Evolutionary conservation across 257 asterid species (phyloP), one percentile per base, ranked within the genome.

Genomic region (Forsythia suspensa): DNA sequence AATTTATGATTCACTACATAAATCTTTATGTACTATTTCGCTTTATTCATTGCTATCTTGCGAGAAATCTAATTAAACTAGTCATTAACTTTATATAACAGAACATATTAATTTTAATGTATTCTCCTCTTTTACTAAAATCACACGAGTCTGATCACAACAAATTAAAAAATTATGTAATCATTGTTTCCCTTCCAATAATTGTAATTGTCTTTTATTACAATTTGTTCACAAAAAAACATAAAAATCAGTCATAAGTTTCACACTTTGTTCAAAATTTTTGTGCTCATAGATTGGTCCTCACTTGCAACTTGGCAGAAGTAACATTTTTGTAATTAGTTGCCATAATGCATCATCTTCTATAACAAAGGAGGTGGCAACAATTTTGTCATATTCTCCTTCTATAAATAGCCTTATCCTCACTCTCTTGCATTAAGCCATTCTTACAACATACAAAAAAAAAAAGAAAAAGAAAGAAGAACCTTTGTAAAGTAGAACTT

Each of bases 341-440:
- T 63, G 73, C 76, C 44, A 16, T 43, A 51, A 42, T 43, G 12
- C 20, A 42, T 11, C 20, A 42, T 42, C 80, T 71, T 75, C 76
- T 71, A 72, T 76, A 43, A 76, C 24, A 65, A 34, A 84, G 69
- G 76, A 78, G 78, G 63, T 76, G 12, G 59, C 74, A 70, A 4
- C 13, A 34, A 51, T 24, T 7, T 34, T 61, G 72, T 42, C 77
- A 7, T 8, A 71, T 69, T 69, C 9, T 15, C 2, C 38, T 29
- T 29, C 69, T 21, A 63, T 63, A 63, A 63, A 63, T 63, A 63
- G 0, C 38, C 38, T 63, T 10, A 21, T 3, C 15, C 69, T 21
- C 69, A 3, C 16, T 24, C 16, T 29, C 70, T 21, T 21, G 15
- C 68, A 61, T 21, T 21, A 21, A 5, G 38, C 68, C 70, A 63